Percentiles rank a stretch among this genome's conserved stretches.
phyloP scores from a whole-genome alignment of 495 filamentous ascomycete species.

The Podospora australis region DNA sequence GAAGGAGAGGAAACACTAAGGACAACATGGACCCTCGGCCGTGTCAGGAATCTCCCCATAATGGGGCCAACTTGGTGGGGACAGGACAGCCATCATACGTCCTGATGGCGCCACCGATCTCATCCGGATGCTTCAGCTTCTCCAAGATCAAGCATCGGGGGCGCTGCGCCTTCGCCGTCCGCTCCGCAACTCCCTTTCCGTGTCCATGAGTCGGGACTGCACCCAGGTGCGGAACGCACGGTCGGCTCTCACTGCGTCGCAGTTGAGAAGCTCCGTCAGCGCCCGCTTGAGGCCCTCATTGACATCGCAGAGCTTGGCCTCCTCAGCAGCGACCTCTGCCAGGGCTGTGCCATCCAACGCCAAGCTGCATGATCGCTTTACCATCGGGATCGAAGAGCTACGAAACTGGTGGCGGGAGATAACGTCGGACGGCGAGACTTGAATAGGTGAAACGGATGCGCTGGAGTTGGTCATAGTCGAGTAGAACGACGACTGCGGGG shows the following conservation, averaged over 20 bases:
- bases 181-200: slow-evolving; percentile 52
- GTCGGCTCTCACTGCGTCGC: slow-evolving; percentile 49
- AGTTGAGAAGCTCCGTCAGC: slow-evolving; percentile 61
- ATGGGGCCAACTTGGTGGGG: background rate
- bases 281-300: slow-evolving; percentile 60
- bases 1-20: background rate
- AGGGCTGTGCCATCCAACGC: too few species aligned
- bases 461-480: slow-evolving; percentile 24
- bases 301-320: slow-evolving; percentile 50
- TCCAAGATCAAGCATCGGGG: slow-evolving; percentile 20
- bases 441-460: slow-evolving; percentile 32
- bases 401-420: slow-evolving; percentile 17
- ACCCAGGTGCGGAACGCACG: slow-evolving; percentile 55
- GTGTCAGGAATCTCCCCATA: background rate
- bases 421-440: background rate
- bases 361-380: slow-evolving; percentile 2
- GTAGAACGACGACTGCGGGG: slow-evolving; percentile 19
- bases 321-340: slow-evolving; percentile 43
- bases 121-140: too few species aligned
- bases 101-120: too few species aligned
- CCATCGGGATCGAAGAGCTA: slow-evolving; percentile 23
- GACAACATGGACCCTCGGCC: background rate
- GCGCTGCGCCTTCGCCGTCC: slow-evolving; percentile 38
- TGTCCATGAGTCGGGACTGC: slow-evolving; percentile 56
- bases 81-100: background rate